Base-by-base conservation (phyloP, 805 yeast species). In the Metschnikowia peoriensis region DNA sequence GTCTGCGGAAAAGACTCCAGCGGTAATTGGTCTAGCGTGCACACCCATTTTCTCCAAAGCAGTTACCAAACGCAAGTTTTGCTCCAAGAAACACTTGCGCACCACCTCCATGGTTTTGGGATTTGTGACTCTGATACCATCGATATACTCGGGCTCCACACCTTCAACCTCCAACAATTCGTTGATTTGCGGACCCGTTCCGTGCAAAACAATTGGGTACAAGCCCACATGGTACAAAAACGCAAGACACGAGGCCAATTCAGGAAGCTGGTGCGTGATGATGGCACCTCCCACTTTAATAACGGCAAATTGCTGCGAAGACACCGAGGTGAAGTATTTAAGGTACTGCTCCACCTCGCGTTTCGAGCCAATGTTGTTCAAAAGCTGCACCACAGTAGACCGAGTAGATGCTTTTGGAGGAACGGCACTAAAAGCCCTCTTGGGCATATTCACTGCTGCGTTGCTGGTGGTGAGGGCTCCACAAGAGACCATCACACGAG, bases 231-330 rank as follows among this genome's bases (percentile, higher is more conserved):
- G 99, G 76, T 94, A 94, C 59, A 94, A 77, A 71, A 94, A 94
- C 5, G 98, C 97, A 58, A 94, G 78, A 65, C 97, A 92, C 0
- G 97, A 89, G 0, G 99, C 99, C 61, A 94, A 77, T 72, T 93
- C 97, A 9, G 91, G 88, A 57, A 94, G 75, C 63, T 93, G 94
- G 61, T 94, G 96, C 44, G 98, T 93, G 69, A 94, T 94, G 64
- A 94, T 93, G 38, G 99, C 99, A 58, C 99, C 99, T 40, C 99
- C 99, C 42, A 94, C 99, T 70, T 94, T 94, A 72, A 94, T 94
- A 42, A 94, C 97, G 3, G 99, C 99, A 65, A 94, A 94, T 66
- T 94, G 97, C 68, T 94, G 98, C 61, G 91, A 92, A 6, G 91
- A 86, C 15, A 94, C 98, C 34, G 97, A 90, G 1, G 98, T 92